phyloP scores from a whole-genome alignment of 108 stramenopile species.

The Schizochytrium sp. region DNA sequence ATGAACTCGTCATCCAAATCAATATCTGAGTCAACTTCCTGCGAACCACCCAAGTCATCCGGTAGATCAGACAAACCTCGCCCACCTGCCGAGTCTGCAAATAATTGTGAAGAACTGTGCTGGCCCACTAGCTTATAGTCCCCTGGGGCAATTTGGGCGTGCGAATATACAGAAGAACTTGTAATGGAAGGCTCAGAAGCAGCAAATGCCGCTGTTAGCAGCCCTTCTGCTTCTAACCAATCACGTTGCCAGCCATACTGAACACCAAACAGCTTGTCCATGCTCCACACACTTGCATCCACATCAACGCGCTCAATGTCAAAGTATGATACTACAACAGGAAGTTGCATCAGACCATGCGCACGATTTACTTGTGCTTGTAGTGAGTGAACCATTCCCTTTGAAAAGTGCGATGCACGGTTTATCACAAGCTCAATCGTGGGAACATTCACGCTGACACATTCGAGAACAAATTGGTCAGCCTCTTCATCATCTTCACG shows the following conservation, averaged over 20 bases:
- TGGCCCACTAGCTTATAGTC: not conserved
- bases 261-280: slow-evolving; percentile 24
- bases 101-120: too few relatives aligned
- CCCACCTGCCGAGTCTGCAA: too few relatives aligned
- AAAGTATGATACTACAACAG: slow-evolving; percentile 26
- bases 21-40: not conserved
- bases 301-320: slow-evolving; percentile 4
- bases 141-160: not conserved
- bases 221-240: slow-evolving; percentile 26
- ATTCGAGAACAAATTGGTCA: slow-evolving; percentile 16
- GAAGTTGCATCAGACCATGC: slow-evolving; percentile 51
- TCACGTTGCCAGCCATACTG: slow-evolving; percentile 51
- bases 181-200: not conserved
- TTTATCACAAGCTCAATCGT: slow-evolving; percentile 13
- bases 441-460: slow-evolving; percentile 12
- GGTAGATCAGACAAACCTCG: too few relatives aligned
- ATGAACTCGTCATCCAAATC: slow-evolving; percentile 17
- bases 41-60: not conserved
- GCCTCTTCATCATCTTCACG: slow-evolving; percentile 32
- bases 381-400: not conserved
- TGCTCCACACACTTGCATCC: not conserved
- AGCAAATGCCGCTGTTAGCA: not conserved
- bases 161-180: not conserved
- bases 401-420: slow-evolving; percentile 3
- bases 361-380: slow-evolving; percentile 23